Conservation (phyloP, 2,329 filamentous ascomycete species). For the Alternaria alternata region DNA sequence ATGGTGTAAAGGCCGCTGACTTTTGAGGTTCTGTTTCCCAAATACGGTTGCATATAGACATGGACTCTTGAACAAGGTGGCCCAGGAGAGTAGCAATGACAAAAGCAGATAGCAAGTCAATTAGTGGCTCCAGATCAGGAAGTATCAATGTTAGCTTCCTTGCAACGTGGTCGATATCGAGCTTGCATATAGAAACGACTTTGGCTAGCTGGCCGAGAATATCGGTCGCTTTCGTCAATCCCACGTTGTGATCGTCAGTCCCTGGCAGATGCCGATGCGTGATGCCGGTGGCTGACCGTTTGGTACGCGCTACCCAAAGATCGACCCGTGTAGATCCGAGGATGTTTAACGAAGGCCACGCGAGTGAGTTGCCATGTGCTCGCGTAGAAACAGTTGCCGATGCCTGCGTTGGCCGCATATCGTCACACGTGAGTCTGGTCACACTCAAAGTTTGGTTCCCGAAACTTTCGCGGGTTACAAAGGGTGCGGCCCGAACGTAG, state of each 20-base stretch:
- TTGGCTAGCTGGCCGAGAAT: neutral
- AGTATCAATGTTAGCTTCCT: neutral
- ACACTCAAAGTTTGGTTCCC: constrained; percentile 4
- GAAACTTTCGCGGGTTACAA: neutral
- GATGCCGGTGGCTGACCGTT: constrained; percentile 11
- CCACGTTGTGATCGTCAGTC: constrained; percentile 5
- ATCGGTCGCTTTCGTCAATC: neutral
- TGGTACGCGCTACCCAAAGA: constrained; percentile 6
- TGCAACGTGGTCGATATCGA: neutral
- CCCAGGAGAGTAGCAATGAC: neutral
- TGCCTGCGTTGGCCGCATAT: constrained; percentile 1
- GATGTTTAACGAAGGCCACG: constrained; percentile 1
- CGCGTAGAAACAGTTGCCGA: neutral
- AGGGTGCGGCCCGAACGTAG: neutral
- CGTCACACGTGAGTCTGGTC: neutral
- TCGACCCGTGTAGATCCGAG: constrained; percentile 2
- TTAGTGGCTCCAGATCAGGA: neutral
- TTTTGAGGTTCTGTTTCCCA: neutral
- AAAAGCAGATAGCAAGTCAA: neutral
- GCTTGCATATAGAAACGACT: neutral
- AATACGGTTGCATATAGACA: neutral
- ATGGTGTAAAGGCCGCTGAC: neutral
- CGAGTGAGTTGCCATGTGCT: neutral
- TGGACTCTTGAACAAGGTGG: neutral
- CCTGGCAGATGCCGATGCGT: constrained; percentile 5